These are phyloP conservation scores for Leishmania gerbilli DNA, from an alignment of 208 protist species.

Conservation along the genomic window DNA sequence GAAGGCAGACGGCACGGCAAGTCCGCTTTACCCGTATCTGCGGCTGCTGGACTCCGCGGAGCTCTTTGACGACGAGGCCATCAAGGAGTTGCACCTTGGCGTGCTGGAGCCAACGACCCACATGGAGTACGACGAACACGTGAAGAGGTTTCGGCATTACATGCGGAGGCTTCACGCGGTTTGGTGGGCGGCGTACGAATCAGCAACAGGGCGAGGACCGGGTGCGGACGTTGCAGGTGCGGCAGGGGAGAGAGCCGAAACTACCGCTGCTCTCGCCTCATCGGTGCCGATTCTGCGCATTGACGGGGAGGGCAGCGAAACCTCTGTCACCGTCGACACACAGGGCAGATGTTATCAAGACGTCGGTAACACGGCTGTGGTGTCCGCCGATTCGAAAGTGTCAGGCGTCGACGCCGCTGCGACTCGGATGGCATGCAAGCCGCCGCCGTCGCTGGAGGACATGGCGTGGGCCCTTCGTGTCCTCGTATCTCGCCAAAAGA, in stretches of 20 bases:
- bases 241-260: not conserved
- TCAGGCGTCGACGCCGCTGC: conserved; percentile 15
- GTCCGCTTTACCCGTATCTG: conserved; percentile 56
- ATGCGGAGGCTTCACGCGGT: conserved; percentile 46
- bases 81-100: conserved; percentile 54
- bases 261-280: not conserved
- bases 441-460: conserved; percentile 55
- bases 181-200: conserved; percentile 49
- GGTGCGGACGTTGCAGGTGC: not conserved
- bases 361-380: not conserved
- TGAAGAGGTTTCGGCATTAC: conserved; percentile 51
- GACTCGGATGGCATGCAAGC: conserved; percentile 3
- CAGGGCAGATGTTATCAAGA: not conserved
- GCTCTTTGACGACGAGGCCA: conserved; percentile 63
- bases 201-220: not conserved
- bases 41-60: conserved; percentile 24
- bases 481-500: conserved; percentile 56
- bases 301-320: not conserved
- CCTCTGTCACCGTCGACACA: not conserved
- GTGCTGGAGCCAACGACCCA: conserved; percentile 60
- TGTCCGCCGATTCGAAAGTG: not conserved
- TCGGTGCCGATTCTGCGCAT: not conserved
- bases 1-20: conserved; percentile 37
- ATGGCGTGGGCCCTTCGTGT: conserved; percentile 63
- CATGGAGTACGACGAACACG: conserved; percentile 69